Conservation (phyloP, 495 filamentous ascomycete genomes). For the Rostrohypoxylon terebratum region DNA sequence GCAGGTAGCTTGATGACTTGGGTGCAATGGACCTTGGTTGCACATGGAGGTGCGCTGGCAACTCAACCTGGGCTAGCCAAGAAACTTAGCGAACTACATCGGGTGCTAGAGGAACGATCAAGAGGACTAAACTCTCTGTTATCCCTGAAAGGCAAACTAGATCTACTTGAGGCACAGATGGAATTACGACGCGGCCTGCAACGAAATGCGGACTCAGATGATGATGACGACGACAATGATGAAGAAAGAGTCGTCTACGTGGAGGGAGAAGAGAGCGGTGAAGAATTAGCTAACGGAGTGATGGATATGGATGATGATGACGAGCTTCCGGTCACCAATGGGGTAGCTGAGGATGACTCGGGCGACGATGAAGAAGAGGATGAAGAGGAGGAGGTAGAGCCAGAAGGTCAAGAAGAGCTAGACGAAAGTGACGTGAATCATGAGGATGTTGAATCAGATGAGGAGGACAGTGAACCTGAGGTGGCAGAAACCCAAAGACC, state of each 20-base stretch:
- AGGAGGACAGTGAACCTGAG: slow-evolving; percentile 58
- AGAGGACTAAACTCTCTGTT: slow-evolving; percentile 83
- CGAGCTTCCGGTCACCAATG: slow-evolving; percentile 51
- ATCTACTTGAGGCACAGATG: slow-evolving; percentile 89
- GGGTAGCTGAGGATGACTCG: slow-evolving; percentile 53
- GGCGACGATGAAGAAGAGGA: slow-evolving; percentile 59
- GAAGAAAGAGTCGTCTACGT: slow-evolving; percentile 88
- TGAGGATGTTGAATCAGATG: slow-evolving; percentile 57
- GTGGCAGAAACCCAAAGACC: slow-evolving; percentile 48
- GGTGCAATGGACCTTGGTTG: slow-evolving; percentile 96
- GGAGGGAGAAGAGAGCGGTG: slow-evolving; percentile 75
- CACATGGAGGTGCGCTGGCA: slow-evolving; percentile 91
- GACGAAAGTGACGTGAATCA: slow-evolving; percentile 62
- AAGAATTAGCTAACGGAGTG: slow-evolving; percentile 57
- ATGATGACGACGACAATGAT: slow-evolving; percentile 69
- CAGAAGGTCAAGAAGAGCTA: slow-evolving; percentile 53
- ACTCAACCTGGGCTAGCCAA: slow-evolving; percentile 81
- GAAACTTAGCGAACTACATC: slow-evolving; percentile 78
- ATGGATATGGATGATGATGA: slow-evolving; percentile 51
- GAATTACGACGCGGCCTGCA: slow-evolving; percentile 73
- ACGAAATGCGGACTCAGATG: slow-evolving; percentile 58
- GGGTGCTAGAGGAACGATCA: slow-evolving; percentile 86
- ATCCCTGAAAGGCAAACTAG: slow-evolving; percentile 90
- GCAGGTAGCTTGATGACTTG: slow-evolving; percentile 93
- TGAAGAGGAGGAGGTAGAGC: slow-evolving; percentile 54